Base-by-base conservation (phyloP, 257 asterid species). In the Ehretia macrophylla region DNA sequence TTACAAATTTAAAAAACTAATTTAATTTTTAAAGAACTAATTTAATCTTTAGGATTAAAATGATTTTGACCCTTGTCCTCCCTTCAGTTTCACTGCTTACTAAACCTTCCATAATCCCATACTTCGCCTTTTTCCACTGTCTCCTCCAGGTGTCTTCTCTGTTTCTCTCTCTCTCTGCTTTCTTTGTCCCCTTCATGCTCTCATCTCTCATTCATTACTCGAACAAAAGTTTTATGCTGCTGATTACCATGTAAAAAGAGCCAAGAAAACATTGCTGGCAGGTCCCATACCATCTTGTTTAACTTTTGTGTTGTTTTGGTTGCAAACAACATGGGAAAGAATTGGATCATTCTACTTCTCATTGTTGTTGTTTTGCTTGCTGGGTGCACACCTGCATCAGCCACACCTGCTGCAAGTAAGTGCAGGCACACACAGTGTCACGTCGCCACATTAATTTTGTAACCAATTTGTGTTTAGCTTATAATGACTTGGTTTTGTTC, bases 321-420 rank as follows among this genome's bases (percentile, higher is more conserved):
- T 46, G 17, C 52, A 16, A n/a, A 2, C 59, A 61, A 32, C 74
- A 86, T 91, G 96, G 72, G 72, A 46, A 88, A 69, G 63, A 78
- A 70, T 37, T 23, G 59, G 69, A 23, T 64, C 32, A 17, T 75
- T 64, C 58, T 80, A 42, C 57, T 73, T 42, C 63, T 79, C 12
- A 42, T 73, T 59, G 51, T 83, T 51, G 64, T 78, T 58, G 17
- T 84, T 8, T 71, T 79, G 52, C 69, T 81, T 42, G 68, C 70
- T 68, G 86, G 78, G 19, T 75, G 74, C 55, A 81, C 96, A 1
- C 75, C 89, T 32, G 89, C 75, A 68, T 73, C 97, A 27, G 95
- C 91, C 59, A 76, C 86, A 1, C 94, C 99, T n/a, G 88, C 85
- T 68, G 85, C 90, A 44, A 88, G 99, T 92, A 42, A 88, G 98